Conservation (phyloP, 1,139 yeast species). For the Pichia sp. region DNA sequence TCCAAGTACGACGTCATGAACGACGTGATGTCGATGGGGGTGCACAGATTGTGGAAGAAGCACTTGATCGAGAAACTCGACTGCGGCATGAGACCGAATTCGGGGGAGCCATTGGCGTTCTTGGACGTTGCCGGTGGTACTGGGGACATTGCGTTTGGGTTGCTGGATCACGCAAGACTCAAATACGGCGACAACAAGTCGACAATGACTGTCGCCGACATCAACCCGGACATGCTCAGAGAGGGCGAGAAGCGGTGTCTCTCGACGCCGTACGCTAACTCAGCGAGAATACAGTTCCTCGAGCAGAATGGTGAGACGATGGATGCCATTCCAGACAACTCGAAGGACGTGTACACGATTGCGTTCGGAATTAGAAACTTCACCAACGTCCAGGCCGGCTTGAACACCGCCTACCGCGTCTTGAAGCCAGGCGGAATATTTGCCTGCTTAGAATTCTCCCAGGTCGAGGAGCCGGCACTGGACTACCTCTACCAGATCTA, state of each 20-base stretch:
- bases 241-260: slow-evolving; percentile 81
- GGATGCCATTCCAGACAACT: slow-evolving; percentile 77
- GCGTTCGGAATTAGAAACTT: slow-evolving; percentile 97
- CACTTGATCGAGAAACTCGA: slow-evolving; percentile 84
- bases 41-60: slow-evolving; percentile 92
- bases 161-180: slow-evolving; percentile 82
- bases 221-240: slow-evolving; percentile 89
- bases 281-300: slow-evolving; percentile 65
- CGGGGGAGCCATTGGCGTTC: slow-evolving; percentile 67
- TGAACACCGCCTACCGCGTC: slow-evolving; percentile 89
- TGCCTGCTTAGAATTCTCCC: slow-evolving; percentile 92
- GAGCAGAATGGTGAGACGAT: slow-evolving; percentile 92
- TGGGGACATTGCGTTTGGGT: slow-evolving; percentile 95
- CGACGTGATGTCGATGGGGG: slow-evolving; percentile 95
- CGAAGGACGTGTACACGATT: slow-evolving; percentile 92
- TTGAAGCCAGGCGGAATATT: slow-evolving; percentile 98
- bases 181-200: slow-evolving; percentile 72
- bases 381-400: slow-evolving; percentile 89
- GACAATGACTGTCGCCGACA: slow-evolving; percentile 89
- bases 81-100: slow-evolving; percentile 89
- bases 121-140: slow-evolving; percentile 99
- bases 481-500: slow-evolving; percentile 80
- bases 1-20: slow-evolving; percentile 93
- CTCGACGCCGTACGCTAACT: slow-evolving; percentile 42
- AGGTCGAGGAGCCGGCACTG: slow-evolving; percentile 75